Conservation (phyloP, 2,329 filamentous ascomycete species). For the Periglandula ipomoeae region DNA sequence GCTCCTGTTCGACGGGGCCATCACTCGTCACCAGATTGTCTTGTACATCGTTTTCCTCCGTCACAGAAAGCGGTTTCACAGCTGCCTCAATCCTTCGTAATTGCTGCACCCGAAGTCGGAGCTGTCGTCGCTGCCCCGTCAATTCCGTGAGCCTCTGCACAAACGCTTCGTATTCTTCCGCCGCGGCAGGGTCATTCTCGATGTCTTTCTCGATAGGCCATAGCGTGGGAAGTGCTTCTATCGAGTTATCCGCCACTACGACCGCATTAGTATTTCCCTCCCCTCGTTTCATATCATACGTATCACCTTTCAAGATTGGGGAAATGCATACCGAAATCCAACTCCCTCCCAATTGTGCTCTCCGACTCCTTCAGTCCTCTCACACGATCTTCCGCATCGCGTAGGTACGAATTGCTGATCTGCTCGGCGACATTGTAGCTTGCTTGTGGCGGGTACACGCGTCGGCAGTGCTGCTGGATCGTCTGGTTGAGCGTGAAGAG, state of each 20-base stretch:
- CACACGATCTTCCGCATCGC: conserved; percentile 31
- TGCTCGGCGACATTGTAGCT: conserved; percentile 64
- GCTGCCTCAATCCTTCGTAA: conserved; percentile 40
- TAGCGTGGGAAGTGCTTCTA: conserved; percentile 35
- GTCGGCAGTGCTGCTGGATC: conserved; percentile 54
- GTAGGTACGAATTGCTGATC: conserved; percentile 56
- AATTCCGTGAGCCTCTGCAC: conserved; percentile 41
- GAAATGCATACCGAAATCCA: conserved; percentile 33
- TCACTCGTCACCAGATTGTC: conserved; percentile 58
- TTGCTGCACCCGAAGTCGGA: conserved; percentile 33
- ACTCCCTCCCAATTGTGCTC: conserved; percentile 26
- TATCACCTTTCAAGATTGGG: too few relatives aligned
- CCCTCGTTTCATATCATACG: too few relatives aligned
- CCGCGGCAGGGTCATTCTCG: conserved; percentile 33
- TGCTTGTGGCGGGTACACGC: conserved; percentile 60
- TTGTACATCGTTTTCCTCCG: conserved; percentile 37
- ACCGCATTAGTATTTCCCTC: neutral
- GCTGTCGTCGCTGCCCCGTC: conserved; percentile 25
- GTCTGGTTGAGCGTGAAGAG: conserved; percentile 50
- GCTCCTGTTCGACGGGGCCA: conserved; percentile 55
- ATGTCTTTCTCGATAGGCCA: conserved; percentile 35
- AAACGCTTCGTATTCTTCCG: conserved; percentile 41
- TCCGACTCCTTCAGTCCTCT: conserved; percentile 25
- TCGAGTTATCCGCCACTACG: conserved; percentile 32
- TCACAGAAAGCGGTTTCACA: conserved; percentile 32